These are phyloP conservation scores for Plantago ovata DNA, from an alignment of 257 asterid species.

Conservation along the genomic window DNA sequence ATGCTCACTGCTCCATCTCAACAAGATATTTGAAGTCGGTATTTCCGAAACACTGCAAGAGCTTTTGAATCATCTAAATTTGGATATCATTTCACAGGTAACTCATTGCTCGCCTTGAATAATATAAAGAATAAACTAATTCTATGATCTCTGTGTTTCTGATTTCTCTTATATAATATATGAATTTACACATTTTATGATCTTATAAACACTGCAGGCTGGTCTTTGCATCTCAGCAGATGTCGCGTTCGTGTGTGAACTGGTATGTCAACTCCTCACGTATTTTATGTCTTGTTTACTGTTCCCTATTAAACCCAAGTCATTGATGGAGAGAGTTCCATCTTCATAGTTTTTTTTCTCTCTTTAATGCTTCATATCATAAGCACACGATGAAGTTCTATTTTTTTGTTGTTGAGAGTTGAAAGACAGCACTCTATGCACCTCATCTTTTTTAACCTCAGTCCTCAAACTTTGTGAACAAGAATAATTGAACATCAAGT, in stretches of 20 bases:
- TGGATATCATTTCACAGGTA: constrained; percentile 84
- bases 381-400: neutral
- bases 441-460: constrained; percentile 4
- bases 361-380: constrained; percentile 14
- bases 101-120: constrained; percentile 11
- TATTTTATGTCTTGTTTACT: constrained; percentile 6
- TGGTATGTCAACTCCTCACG: constrained; percentile 40
- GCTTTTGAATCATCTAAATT: constrained; percentile 50
- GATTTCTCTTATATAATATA: constrained; percentile 14
- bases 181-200: neutral
- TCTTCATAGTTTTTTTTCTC: constrained; percentile 9
- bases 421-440: neutral
- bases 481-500: constrained; percentile 9
- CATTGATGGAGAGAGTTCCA: constrained; percentile 3
- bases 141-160: constrained; percentile 2
- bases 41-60: constrained; percentile 71
- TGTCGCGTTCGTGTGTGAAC: constrained; percentile 77
- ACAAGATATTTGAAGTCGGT: constrained; percentile 92
- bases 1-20: constrained; percentile 78
- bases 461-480: constrained; percentile 6
- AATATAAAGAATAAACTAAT: neutral
- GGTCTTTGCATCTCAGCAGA: constrained; percentile 60
- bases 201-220: constrained; percentile 50
- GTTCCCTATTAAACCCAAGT: neutral
- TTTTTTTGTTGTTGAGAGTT: constrained; percentile 8